Percentiles rank a stretch among this genome's conserved stretches.
Conservation (phyloP, 495 filamentous ascomycete genomes). For the Aspergillus haitiensis region DNA sequence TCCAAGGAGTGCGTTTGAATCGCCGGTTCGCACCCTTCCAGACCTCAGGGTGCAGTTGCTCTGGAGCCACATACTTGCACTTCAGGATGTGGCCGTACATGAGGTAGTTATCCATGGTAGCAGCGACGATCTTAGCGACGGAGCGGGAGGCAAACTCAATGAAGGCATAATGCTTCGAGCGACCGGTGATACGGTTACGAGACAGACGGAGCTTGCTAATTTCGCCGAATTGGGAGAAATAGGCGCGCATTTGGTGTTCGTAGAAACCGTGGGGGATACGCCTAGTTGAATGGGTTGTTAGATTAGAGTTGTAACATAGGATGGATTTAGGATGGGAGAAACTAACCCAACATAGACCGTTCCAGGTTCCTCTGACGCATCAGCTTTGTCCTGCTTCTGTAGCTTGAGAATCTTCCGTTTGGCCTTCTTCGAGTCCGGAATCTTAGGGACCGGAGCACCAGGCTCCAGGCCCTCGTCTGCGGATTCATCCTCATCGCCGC, state of each 20-base stretch:
- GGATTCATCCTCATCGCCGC: conserved; percentile 60
- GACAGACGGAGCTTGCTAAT: conserved; percentile 82
- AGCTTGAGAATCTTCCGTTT: conserved; percentile 58
- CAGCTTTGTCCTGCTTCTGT: conserved; percentile 38
- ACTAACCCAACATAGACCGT: conserved; percentile 78
- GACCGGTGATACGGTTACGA: conserved; percentile 84
- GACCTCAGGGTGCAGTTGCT: conserved; percentile 74
- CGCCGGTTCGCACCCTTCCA: conserved; percentile 86
- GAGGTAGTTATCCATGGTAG: conserved; percentile 97
- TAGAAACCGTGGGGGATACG: conserved; percentile 94
- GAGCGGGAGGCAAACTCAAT: conserved; percentile 77
- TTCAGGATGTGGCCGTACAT: conserved; percentile 90
- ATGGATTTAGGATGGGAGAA: not conserved
- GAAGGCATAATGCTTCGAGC: conserved; percentile 89
- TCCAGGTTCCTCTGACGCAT: conserved; percentile 58
- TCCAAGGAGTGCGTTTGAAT: conserved; percentile 85
- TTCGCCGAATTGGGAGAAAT: conserved; percentile 93
- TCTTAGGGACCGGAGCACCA: conserved; percentile 56
- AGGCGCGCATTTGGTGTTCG: conserved; percentile 89
- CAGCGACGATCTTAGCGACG: conserved; percentile 84
- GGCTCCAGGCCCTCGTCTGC: conserved; percentile 56
- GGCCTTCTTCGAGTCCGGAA: conserved; percentile 65
- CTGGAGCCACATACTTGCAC: conserved; percentile 71
- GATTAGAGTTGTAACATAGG: not conserved
- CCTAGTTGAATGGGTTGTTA: conserved; percentile 29